Evolutionary conservation across 2,329 filamentous ascomycete species (phyloP), one percentile per base, ranked within the genome.

Genomic region (Teratosphaeria viscida): DNA sequence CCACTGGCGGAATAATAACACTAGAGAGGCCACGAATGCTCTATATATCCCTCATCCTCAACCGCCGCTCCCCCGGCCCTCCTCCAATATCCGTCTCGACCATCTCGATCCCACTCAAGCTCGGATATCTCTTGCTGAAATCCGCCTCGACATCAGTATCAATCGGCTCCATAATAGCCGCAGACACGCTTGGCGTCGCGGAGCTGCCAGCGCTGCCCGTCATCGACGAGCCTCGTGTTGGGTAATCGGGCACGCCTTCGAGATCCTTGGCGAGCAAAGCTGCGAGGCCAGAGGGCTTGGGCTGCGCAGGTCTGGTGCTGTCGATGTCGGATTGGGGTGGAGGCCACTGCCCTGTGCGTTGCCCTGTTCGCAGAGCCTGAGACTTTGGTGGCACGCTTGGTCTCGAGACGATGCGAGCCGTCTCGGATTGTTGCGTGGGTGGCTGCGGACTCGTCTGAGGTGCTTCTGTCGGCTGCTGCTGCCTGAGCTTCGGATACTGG

Each of bases 51-150:
- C 34, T 58, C 23, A 58, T 19, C 57, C 57, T 26, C 57, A 53
- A 11, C 10, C 8, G 47, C 27, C 57, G 35, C 35, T 49, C 43
- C 16, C 49, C 57, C 37, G 0, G 5, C 3, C 14, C 49, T 8
- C 35, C 62, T 16, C 59, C 61, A 59, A 69, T 65, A 34, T 70
- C 68, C 54, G 60, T 65, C 75, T 94, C 89, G n/a, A 90, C 87
- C 85, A 92, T 89, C 76, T 96, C 92, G 66, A 96, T 83, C 10
- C 90, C 83, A 59, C 85, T 86, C 60, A 97, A 76, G 71, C 88
- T 95, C 0, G 92, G 92, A 74, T 91, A 96, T 60, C 90, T 81
- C 74, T 91, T 91, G 62, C 86, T 87, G 72, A 97, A 96, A 70
- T 89, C 82, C 26, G 76, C 75, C 63, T 86, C 83, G 79, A 81